phyloP scores from a whole-genome alignment of 2,329 filamentous ascomycete species.

The Xylaria sp. region DNA sequence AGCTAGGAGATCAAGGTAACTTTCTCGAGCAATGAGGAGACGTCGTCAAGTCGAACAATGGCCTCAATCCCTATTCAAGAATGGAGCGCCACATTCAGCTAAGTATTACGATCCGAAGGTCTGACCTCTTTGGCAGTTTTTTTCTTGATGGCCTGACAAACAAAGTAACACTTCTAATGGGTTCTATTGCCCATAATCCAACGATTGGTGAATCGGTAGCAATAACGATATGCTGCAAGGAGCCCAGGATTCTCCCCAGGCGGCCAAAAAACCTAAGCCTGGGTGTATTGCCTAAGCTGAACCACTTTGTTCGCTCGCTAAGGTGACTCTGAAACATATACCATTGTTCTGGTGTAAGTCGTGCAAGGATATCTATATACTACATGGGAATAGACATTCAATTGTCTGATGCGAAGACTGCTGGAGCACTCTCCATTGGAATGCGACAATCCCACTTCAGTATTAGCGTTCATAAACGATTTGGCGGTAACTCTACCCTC shows the following conservation, averaged over 20 bases:
- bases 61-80: not conserved
- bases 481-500: not conserved
- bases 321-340: not conserved
- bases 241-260: not conserved
- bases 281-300: not conserved
- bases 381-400: no score
- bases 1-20: not conserved
- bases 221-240: not conserved
- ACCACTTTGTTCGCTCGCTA: not conserved
- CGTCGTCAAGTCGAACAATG: not conserved
- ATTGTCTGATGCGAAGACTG: no score
- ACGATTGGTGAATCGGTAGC: not conserved
- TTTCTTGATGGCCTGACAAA: not conserved
- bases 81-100: not conserved
- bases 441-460: not conserved
- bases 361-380: no score
- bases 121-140: not conserved
- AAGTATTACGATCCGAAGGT: no score
- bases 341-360: not conserved
- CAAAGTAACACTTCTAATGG: not conserved
- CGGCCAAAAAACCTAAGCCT: not conserved
- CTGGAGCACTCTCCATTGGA: no score
- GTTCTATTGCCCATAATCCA: not conserved
- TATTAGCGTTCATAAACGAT: no score
- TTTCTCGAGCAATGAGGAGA: not conserved